Evolutionary conservation across 371 early-diverging fungal species (phyloP).

Genomic region (Basidiobolus meristosporus): DNA sequence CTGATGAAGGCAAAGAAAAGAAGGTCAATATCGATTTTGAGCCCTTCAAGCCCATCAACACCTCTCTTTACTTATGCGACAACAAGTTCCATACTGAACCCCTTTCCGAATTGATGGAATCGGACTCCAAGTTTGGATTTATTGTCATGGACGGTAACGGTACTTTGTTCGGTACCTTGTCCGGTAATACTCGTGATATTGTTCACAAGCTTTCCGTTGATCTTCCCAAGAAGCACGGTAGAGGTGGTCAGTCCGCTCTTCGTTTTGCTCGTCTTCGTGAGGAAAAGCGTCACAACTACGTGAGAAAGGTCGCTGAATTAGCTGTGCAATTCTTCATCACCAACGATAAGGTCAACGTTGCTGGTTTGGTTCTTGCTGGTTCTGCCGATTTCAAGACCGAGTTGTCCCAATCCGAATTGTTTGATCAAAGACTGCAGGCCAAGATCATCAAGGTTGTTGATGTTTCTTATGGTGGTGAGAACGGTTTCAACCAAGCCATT

Average conservation of each 20-base stretch:
- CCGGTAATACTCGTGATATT: slow-evolving; percentile 94
- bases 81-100: slow-evolving; percentile 99
- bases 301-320: slow-evolving; percentile 96
- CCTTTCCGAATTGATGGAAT: slow-evolving; percentile 79
- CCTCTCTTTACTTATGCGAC: slow-evolving; percentile 98
- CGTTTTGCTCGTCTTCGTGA: slow-evolving; percentile 98
- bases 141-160: slow-evolving; percentile 99
- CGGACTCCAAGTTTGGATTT: slow-evolving; percentile 96
- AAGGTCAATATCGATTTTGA: slow-evolving; percentile 98
- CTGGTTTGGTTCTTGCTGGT: slow-evolving; percentile 93
- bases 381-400: slow-evolving; percentile 98
- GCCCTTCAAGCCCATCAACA: slow-evolving; percentile 99
- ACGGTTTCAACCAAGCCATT: slow-evolving; percentile 98
- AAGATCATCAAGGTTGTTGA: slow-evolving; percentile 93
- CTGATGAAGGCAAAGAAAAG: slow-evolving; percentile 98
- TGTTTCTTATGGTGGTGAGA: slow-evolving; percentile 98
- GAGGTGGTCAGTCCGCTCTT: slow-evolving; percentile 99
- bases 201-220: slow-evolving; percentile 92
- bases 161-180: slow-evolving; percentile 90
- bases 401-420: slow-evolving; percentile 80
- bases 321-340: slow-evolving; percentile 86
- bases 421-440: slow-evolving; percentile 78
- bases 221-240: slow-evolving; percentile 99
- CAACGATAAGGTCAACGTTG: slow-evolving; percentile 82
- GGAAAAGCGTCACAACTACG: slow-evolving; percentile 98